These are phyloP conservation scores for Deakozyma indianensis DNA, from an alignment of 805 yeast genomes.

Conservation along the genomic window DNA sequence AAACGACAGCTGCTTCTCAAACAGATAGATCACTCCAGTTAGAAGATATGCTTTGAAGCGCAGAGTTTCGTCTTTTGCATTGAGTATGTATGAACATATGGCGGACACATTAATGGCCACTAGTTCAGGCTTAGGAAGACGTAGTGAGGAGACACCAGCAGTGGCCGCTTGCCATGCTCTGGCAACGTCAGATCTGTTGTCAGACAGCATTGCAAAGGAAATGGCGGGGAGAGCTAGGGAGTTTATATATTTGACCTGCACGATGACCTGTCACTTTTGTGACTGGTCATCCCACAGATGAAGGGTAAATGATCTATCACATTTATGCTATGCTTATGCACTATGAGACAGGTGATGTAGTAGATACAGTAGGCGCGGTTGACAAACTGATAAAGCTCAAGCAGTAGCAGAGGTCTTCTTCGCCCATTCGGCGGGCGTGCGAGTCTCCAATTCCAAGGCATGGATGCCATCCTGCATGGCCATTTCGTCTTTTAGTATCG, in stretches of 20 bases:
- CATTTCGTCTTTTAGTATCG: slow-evolving; percentile 57
- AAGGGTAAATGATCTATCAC: too few relatives aligned
- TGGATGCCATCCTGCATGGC: slow-evolving; percentile 54
- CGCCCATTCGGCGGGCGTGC: slow-evolving; percentile 43
- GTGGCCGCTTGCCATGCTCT: not conserved
- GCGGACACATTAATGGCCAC: not conserved
- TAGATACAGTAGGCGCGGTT: too few relatives aligned
- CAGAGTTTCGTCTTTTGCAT: not conserved
- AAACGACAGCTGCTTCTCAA: not conserved
- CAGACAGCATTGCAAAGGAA: too few relatives aligned
- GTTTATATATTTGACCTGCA: too few relatives aligned
- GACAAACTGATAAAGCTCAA: too few relatives aligned
- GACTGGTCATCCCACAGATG: too few relatives aligned
- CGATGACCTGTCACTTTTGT: too few relatives aligned
- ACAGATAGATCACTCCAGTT: not conserved
- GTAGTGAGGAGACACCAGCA: not conserved
- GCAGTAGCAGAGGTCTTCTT: not conserved
- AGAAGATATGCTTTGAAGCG: not conserved
- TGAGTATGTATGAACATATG: not conserved
- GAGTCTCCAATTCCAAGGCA: slow-evolving; percentile 75
- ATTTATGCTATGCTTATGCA: too few relatives aligned
- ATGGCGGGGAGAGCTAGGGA: too few relatives aligned
- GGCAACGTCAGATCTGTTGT: not conserved
- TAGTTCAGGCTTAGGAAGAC: not conserved
- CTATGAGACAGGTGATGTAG: too few relatives aligned